Conservation (phyloP, 1,139 yeast species). For the Hansenula lynferdii region DNA sequence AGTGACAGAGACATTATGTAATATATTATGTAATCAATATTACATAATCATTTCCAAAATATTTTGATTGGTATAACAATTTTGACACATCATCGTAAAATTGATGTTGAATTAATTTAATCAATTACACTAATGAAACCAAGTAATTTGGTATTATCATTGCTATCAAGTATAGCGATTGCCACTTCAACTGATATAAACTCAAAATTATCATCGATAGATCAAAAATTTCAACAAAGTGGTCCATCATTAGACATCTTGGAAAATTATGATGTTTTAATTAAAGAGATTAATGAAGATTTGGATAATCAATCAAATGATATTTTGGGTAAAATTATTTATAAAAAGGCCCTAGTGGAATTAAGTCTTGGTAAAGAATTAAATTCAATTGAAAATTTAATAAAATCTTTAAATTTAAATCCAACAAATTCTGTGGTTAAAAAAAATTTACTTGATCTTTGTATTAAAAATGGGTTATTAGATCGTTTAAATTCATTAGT, state of each 20-base stretch:
- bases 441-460: conserved; percentile 37
- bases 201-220: background rate
- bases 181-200: background rate
- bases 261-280: background rate
- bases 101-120: too few relatives aligned
- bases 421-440: conserved; percentile 36
- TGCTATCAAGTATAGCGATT: background rate
- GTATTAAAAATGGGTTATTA: conserved; percentile 41
- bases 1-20: too few relatives aligned
- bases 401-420: conserved; percentile 36
- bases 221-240: background rate
- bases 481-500: conserved; percentile 21
- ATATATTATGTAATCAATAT: too few relatives aligned
- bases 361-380: conserved; percentile 35
- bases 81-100: too few relatives aligned
- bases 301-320: too few relatives aligned
- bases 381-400: conserved; percentile 44
- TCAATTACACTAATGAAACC: conserved; percentile 2
- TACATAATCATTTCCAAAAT: too few relatives aligned
- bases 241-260: conserved; percentile 1
- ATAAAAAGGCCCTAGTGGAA: background rate
- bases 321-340: background rate
- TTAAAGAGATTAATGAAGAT: background rate
- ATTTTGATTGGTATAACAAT: too few relatives aligned
- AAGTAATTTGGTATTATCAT: background rate